Evolutionary conservation across 345 rosid species (phyloP).

Genomic region (Acer saccharum): DNA sequence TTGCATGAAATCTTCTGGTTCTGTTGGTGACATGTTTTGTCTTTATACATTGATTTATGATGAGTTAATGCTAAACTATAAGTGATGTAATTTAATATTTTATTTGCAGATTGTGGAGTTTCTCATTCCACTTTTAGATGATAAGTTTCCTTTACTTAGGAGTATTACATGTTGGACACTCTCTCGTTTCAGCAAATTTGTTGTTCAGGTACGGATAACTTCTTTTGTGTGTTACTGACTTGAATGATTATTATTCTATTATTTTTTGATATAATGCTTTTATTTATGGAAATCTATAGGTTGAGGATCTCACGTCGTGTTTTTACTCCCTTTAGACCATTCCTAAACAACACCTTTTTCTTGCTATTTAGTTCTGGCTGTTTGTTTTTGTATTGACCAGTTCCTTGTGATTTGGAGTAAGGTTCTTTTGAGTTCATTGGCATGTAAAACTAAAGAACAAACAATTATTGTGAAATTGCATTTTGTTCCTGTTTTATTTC

Average conservation of each 20-base stretch:
- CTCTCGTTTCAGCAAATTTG: conserved; percentile 95
- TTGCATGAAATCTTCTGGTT: background rate
- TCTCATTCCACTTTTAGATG: conserved; percentile 91
- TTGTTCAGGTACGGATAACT: conserved; percentile 70
- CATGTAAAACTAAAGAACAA: background rate
- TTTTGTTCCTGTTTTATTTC: background rate
- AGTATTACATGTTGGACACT: conserved; percentile 99
- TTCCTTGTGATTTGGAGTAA: background rate
- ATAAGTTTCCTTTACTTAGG: conserved; percentile 87
- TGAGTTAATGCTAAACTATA: background rate
- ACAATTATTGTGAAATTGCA: background rate
- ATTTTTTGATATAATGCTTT: background rate
- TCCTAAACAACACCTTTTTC: background rate
- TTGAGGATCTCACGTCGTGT: background rate
- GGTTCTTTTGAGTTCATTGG: background rate
- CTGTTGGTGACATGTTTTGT: background rate
- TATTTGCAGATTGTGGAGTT: conserved; percentile 78
- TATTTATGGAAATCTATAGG: conserved; percentile 7
- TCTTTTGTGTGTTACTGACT: background rate
- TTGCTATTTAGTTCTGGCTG: background rate
- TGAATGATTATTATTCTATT: background rate
- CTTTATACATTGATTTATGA: background rate
- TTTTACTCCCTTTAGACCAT: background rate
- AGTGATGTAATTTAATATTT: background rate
- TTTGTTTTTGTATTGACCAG: background rate